Evolutionary conservation across 176 grass and related monocot species (phyloP).

Genomic region (Zea mays): DNA sequence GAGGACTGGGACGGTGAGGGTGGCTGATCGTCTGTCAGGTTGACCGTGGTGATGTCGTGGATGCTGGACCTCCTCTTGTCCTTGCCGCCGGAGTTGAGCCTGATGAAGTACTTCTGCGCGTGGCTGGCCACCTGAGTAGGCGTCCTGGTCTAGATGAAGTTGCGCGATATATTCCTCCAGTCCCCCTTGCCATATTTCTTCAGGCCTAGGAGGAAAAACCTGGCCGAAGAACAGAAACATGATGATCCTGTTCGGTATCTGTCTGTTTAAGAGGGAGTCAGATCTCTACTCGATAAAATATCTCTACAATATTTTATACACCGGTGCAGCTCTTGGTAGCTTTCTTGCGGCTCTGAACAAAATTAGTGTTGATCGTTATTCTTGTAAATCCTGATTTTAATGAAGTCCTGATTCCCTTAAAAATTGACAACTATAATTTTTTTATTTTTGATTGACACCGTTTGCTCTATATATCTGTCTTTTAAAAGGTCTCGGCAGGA

Average conservation of each 20-base stretch:
- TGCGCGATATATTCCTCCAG: constrained; percentile 88
- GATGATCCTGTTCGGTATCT: constrained; percentile 32
- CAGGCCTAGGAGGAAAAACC: constrained; percentile 79
- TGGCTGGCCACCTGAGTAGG: constrained; percentile 96
- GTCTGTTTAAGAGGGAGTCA: not conserved
- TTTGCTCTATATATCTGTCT: no score
- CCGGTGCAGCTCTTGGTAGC: no score
- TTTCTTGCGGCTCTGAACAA: no score
- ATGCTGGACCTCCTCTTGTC: constrained; percentile 97
- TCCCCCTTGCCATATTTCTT: constrained; percentile 84
- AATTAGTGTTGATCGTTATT: no score
- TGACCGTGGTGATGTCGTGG: constrained; percentile 96
- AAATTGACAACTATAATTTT: no score
- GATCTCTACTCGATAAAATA: no score
- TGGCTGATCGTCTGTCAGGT: constrained; percentile 30
- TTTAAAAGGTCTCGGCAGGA: no score
- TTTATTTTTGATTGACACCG: no score
- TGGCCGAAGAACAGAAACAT: constrained; percentile 32
- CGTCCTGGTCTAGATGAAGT: constrained; percentile 71
- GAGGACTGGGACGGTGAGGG: no score
- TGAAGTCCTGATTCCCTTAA: no score
- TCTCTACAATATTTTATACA: no score
- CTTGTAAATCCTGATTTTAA: no score
- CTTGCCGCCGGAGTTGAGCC: constrained; percentile 78
- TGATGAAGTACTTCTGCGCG: constrained; percentile 94